Conservation (phyloP, 2,329 filamentous ascomycete genomes). For the Penicillium sclerotigenum region DNA sequence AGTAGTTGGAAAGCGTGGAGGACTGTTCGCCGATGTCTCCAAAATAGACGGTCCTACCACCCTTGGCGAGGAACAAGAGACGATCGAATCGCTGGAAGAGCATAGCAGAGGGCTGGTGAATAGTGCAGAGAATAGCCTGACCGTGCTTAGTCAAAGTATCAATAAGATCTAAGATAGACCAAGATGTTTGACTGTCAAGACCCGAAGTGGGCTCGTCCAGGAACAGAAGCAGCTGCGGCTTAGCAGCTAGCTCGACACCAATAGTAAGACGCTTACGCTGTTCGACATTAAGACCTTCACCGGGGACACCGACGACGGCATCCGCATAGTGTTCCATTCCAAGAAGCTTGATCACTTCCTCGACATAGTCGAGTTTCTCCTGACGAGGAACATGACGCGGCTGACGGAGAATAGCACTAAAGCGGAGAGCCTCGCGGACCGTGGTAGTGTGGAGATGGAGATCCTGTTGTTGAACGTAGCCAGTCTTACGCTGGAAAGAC, state of each 20-base stretch:
- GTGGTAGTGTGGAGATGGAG: slow-evolving; percentile 80
- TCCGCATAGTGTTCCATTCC: slow-evolving; percentile 90
- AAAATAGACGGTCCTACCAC: slow-evolving; percentile 67
- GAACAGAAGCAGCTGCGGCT: slow-evolving; percentile 84
- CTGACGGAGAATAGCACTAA: slow-evolving; percentile 81
- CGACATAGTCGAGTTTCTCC: slow-evolving; percentile 83
- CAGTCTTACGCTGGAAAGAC: slow-evolving; percentile 87
- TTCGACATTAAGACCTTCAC: slow-evolving; percentile 68
- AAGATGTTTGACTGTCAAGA: slow-evolving; percentile 88
- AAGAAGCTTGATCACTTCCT: slow-evolving; percentile 84
- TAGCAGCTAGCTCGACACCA: slow-evolving; percentile 91
- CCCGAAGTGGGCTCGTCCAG: slow-evolving; percentile 94
- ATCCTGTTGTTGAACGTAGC: slow-evolving; percentile 91
- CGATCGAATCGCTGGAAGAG: slow-evolving; percentile 81
- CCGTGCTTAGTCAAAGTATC: slow-evolving; percentile 86
- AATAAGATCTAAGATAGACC: slow-evolving; percentile 83
- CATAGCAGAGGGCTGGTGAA: slow-evolving; percentile 95
- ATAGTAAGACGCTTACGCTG: slow-evolving; percentile 79
- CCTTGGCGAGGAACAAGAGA: slow-evolving; percentile 61
- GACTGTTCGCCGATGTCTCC: slow-evolving; percentile 63
- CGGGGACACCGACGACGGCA: slow-evolving; percentile 83
- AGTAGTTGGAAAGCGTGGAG: slow-evolving; percentile 58
- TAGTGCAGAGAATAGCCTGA: slow-evolving; percentile 93
- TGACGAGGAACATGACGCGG: slow-evolving; percentile 66
- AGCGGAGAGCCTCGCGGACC: slow-evolving; percentile 81